Evolutionary conservation across 495 filamentous ascomycete genomes (phyloP), one percentile per base, ranked within the genome.

Genomic region (Aspergillus asperescens): DNA sequence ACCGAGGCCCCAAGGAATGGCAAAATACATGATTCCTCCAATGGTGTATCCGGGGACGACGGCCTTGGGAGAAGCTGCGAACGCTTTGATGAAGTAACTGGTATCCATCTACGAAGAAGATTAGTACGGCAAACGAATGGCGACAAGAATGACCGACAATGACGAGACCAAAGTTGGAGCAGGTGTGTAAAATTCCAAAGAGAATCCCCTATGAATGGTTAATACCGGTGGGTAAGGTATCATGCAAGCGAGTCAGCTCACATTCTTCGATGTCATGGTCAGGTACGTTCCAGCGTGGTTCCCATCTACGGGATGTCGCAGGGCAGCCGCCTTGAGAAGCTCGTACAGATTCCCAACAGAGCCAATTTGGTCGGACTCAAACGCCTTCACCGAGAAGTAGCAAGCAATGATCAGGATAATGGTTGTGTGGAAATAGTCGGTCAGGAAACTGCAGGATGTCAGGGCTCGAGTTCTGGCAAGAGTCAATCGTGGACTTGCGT

Each of bases 211-310:
- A 24, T 7, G 12, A 35, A 1, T 15, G 29, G 32, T 27, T 12
- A 12, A 55, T 43, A 52, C 38, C 25, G 19, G 45, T 6, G 35
- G 19, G 7, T n/a, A n/a, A n/a, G n/a, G n/a, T n/a, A 27, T 49
- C 10, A 18, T 38, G 15, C 13, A 13, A 16, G n/a, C 24, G 12
- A 15, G 25, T 25, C 10, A 49, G 62, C 48, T 43, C 28, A 74
- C 66, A 40, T 35, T 7, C n/a, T 76, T 70, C 1, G 71, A 76
- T 13, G 63, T 74, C 67, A 81, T 77, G 9, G 77, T 76, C 34
- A 81, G 58, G 50, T 76, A 79, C 3, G 68, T 71, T 7, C 75
- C 78, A 10, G 67, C 62, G 5, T 65, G 62, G 48, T 81, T 81
- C 13, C 73, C 72, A 4, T 61, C 55, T 3, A 79, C 67, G 0